Base-by-base conservation (phyloP, 2,329 filamentous ascomycete species). In the Phialemoniopsis sp. region DNA sequence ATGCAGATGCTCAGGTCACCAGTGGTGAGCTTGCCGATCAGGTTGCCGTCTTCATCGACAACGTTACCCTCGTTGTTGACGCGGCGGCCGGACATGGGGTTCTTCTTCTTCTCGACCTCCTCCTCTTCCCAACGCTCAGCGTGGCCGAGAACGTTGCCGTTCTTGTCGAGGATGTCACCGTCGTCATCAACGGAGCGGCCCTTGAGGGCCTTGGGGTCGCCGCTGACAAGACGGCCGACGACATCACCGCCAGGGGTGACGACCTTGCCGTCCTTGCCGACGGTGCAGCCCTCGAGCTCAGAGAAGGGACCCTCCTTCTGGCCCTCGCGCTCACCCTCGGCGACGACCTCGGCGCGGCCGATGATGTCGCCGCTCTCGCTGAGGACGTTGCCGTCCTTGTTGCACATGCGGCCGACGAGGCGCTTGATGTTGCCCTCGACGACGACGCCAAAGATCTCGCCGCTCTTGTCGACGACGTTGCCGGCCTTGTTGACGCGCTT, bases 101-200 rank as follows among this genome's bases (percentile, higher is more conserved):
- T 72, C 47, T 71, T 61, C 41, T 72, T 64, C 57, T 69, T 71
- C 56, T 73, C 64, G 4, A 66, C 80, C 50, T 68, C 70, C 10
- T 67, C 64, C 53, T 77, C 73, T 48, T 77, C 71, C 75, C 75
- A 81, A 15, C 77, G 67, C 57, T 81, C 77, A 1, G 77, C 76
- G 44, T 74, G 72, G 19, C 75, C 77, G 3, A 81, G 57, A 1
- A 65, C 55, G 46, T 81, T 81, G 26, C 77, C 77, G 54, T 88
- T 89, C 58, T 80, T 82, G 67, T 93, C 88, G 40, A 86, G 71
- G 26, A 94, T 80, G 41, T 93, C 87, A 29, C 88, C 88, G 46
- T 94, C 87, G 45, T 88, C 82, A 41, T 93, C 88, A 14, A 93
- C 87, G 8, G 70, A 54, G 34, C 87, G 83, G 13, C 88, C 88